Base-by-base conservation (phyloP, 768 basidiomycete genomes). In the Hypsizygus marmoreus region DNA sequence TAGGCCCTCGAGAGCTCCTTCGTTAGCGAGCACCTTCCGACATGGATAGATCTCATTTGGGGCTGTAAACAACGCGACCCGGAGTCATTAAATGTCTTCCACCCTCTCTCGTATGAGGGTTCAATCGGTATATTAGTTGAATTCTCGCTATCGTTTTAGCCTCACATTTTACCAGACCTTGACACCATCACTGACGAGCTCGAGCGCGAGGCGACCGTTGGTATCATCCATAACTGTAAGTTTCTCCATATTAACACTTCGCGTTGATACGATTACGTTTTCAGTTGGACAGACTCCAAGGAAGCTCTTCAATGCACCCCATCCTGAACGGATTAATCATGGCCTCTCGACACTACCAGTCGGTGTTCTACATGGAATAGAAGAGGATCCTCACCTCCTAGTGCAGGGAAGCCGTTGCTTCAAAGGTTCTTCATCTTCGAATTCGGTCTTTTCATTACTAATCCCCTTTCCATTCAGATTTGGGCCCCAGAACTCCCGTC, bases 41-140 rank as follows among this genome's bases (percentile, higher is more conserved):
- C 79, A 8, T 97, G 95, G 94, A 95, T 97, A 53, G 95, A 97
- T 58, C 76, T 97, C 23, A 89, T 95, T 40, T 97, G 94, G 91
- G 90, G 90, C 26, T 81, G 68, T 63, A 89, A 89, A 50, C 91
- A 95, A 72, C 82, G 81, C 3, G 91, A 95, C 58, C 71, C 80
- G 0, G 79, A 77, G 6, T 80, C 87, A 0, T 66, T 86, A 47
- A 97, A 97, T 55, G 88, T 86, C 6, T 97, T 91, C 70, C 94
- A 97, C 64, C 95, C 94, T 0, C 68, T 97, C 26, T 95, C 91
- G 12, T 97, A 97, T 57, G 92, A 94, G 56, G 92, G 93, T 3
- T 86, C 90, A 0, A 88, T 95, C 50, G 86, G 89, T 83, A 47
- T 14, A 70, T 43, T 24, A 26, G 10, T 32, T 9, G 11, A 12